These are phyloP conservation scores for Dissophora globulifera DNA, from an alignment of 192 early-diverging fungal species.

Conservation along the genomic window DNA sequence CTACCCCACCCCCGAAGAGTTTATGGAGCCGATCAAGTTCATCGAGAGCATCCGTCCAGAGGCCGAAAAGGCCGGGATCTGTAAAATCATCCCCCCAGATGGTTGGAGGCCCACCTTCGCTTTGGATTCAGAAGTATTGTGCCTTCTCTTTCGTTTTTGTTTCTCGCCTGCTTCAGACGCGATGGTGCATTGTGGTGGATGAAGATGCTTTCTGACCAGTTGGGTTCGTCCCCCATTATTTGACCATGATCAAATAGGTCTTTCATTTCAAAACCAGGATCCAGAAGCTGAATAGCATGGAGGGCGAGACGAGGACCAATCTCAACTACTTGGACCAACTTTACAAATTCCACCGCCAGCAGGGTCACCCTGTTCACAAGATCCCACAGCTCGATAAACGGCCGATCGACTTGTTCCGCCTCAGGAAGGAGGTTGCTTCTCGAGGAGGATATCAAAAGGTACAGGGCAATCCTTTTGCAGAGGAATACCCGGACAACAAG, in stretches of 20 bases:
- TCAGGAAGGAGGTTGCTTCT: constrained; percentile 83
- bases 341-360: constrained; percentile 85
- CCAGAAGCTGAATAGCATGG: constrained; percentile 93
- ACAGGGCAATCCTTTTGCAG: no score
- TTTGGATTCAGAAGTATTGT: constrained; percentile 76
- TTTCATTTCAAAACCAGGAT: constrained; percentile 92
- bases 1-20: constrained; percentile 86
- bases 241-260: constrained; percentile 54
- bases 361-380: constrained; percentile 76
- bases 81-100: constrained; percentile 93
- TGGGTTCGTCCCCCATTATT: not conserved
- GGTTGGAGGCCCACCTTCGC: constrained; percentile 88
- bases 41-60: constrained; percentile 82
- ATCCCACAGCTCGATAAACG: constrained; percentile 88
- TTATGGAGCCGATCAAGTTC: constrained; percentile 85
- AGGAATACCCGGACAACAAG: no score
- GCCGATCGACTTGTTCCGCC: constrained; percentile 84
- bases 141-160: no score
- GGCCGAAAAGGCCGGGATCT: constrained; percentile 84
- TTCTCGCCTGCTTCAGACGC: no score
- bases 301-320: constrained; percentile 85
- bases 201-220: no score
- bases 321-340: constrained; percentile 93
- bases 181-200: no score
- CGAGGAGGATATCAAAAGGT: constrained; percentile 82